Conservation (phyloP, 164 flowering plant species). For the Berberis thunbergii region DNA sequence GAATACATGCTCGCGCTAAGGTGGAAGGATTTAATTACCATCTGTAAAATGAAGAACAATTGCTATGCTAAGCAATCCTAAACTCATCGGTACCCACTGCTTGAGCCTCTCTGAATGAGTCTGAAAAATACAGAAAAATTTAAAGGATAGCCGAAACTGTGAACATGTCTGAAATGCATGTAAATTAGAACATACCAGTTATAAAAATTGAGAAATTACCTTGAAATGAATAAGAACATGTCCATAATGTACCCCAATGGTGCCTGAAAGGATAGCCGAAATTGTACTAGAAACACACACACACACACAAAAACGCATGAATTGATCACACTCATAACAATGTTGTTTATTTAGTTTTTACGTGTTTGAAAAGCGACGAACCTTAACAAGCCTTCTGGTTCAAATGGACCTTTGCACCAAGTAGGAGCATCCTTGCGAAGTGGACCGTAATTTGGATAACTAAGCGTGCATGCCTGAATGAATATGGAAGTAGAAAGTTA, state of each 20-base stretch:
- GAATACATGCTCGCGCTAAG: neutral
- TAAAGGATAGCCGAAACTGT: neutral
- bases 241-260: constrained; percentile 83
- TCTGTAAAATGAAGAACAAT: constrained; percentile 64
- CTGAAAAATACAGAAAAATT: constrained; percentile 25
- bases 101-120: constrained; percentile 52
- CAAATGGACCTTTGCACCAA: constrained; percentile 70
- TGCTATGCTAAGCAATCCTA: constrained; percentile 46
- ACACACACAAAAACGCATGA: neutral
- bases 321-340: too few relatives aligned
- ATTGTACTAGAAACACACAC: constrained; percentile 55
- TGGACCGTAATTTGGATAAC: constrained; percentile 41
- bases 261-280: constrained; percentile 64
- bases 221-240: constrained; percentile 68
- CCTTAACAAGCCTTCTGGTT: constrained; percentile 84
- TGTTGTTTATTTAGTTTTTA: too few relatives aligned
- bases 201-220: constrained; percentile 31
- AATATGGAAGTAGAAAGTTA: neutral
- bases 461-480: constrained; percentile 51
- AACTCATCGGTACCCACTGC: constrained; percentile 63
- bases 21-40: constrained; percentile 31
- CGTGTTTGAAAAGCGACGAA: constrained; percentile 9
- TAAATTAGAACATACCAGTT: neutral
- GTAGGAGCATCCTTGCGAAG: constrained; percentile 47
- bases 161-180: neutral